phyloP scores from a whole-genome alignment of 768 basidiomycete genomes.

The Lactarius pseudohatsudake region DNA sequence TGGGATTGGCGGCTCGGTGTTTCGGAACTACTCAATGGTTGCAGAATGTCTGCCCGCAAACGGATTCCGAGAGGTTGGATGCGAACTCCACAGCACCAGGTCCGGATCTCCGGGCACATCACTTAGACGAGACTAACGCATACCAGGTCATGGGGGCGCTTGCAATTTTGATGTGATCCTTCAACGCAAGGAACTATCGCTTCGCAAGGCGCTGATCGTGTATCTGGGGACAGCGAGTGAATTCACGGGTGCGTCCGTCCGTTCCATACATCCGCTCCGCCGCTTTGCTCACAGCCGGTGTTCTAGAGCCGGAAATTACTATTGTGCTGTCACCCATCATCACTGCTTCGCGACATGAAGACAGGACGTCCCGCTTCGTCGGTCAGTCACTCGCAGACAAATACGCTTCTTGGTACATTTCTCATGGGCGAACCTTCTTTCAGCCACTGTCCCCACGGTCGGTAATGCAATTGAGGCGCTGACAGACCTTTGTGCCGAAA shows the following conservation, averaged over 20 bases:
- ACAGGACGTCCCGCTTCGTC: constrained; percentile 55
- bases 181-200: constrained; percentile 51
- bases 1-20: constrained; percentile 70
- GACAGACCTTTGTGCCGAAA: constrained; percentile 58
- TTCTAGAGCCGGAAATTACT: constrained; percentile 67
- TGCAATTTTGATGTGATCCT: constrained; percentile 62
- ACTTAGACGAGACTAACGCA: constrained; percentile 10
- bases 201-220: constrained; percentile 60
- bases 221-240: constrained; percentile 74
- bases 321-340: constrained; percentile 69
- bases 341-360: constrained; percentile 55
- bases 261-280: background rate
- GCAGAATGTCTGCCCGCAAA: constrained; percentile 57
- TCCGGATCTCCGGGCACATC: constrained; percentile 34
- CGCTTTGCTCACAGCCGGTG: constrained; percentile 3
- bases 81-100: constrained; percentile 56
- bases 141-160: constrained; percentile 49
- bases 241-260: constrained; percentile 55
- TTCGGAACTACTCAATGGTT: constrained; percentile 62
- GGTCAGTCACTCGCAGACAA: constrained; percentile 41
- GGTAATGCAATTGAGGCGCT: constrained; percentile 72
- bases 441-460: constrained; percentile 74
- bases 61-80: constrained; percentile 61
- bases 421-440: background rate
- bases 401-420: background rate